Percentiles rank a stretch among this genome's conserved stretches.
These are phyloP conservation scores for Monilinia fructigena DNA, from an alignment of 2,329 filamentous ascomycete species.

Conservation along the genomic window DNA sequence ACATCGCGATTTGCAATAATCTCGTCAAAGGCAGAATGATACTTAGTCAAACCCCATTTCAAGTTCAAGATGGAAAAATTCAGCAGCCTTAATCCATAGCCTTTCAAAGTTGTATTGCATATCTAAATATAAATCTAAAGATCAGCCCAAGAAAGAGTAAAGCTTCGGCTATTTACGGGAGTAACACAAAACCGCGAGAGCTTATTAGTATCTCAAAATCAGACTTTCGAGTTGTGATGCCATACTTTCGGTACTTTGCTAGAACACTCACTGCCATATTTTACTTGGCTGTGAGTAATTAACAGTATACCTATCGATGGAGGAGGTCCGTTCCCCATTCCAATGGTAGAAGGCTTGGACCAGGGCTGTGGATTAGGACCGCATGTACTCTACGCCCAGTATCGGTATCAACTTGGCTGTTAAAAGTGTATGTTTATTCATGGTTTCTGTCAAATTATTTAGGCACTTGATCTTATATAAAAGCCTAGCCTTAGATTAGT, in stretches of 20 bases:
- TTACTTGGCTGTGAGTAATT: neutral
- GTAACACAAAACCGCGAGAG: neutral
- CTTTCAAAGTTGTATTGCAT: slow-evolving; percentile 1
- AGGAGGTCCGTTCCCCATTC: too few relatives aligned
- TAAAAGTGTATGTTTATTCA: too few relatives aligned
- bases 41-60: neutral
- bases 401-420: too few relatives aligned
- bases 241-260: neutral
- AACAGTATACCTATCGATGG: too few relatives aligned
- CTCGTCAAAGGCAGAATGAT: neutral
- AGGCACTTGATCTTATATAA: too few relatives aligned
- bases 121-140: slow-evolving; percentile 2
- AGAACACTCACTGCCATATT: neutral
- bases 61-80: neutral
- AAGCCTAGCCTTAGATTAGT: too few relatives aligned
- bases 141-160: neutral
- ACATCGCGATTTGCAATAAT: neutral
- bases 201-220: neutral
- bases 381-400: too few relatives aligned
- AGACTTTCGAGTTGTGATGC: neutral
- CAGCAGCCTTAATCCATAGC: slow-evolving; percentile 6
- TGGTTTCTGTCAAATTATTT: too few relatives aligned
- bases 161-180: slow-evolving; percentile 1
- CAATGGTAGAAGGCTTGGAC: too few relatives aligned
- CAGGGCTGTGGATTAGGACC: too few relatives aligned